Percentiles rank a stretch among this genome's conserved stretches.
Evolutionary conservation across 164 flowering plant genomes (phyloP).

Genomic region (Tetrastigma voinierianum): DNA sequence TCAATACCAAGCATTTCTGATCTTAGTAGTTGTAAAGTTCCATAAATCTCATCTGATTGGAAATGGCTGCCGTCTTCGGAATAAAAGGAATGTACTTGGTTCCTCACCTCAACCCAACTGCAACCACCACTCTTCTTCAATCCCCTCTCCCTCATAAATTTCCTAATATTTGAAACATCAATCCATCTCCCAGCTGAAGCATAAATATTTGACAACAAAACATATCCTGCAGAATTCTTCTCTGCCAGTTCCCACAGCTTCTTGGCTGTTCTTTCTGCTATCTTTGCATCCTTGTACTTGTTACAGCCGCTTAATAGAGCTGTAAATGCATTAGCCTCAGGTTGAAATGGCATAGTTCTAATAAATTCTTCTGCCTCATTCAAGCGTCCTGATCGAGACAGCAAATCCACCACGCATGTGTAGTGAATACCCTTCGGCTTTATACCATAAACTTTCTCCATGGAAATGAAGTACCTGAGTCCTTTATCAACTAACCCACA

Average conservation of each 20-base stretch:
- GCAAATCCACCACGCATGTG: conserved; percentile 58
- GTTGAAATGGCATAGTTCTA: conserved; percentile 44
- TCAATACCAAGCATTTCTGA: conserved; percentile 21
- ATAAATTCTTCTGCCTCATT: conserved; percentile 58
- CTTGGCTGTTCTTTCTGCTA: conserved; percentile 45
- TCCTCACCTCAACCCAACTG: conserved; percentile 60
- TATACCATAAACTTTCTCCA: conserved; percentile 48
- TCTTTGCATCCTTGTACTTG: conserved; percentile 36
- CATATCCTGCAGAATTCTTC: conserved; percentile 45
- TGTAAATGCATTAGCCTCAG: conserved; percentile 54
- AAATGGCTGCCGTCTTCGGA: conserved; percentile 42
- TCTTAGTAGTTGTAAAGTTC: conserved; percentile 30
- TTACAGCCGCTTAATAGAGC: conserved; percentile 61
- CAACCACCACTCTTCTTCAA: conserved; percentile 52
- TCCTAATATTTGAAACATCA: conserved; percentile 45
- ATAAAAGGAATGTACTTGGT: conserved; percentile 45
- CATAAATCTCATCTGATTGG: conserved; percentile 32
- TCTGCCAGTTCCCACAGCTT: conserved; percentile 38
- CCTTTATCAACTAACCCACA: conserved; percentile 62
- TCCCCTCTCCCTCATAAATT: conserved; percentile 48
- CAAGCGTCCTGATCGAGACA: conserved; percentile 55
- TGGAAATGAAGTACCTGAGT: conserved; percentile 40
- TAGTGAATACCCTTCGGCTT: conserved; percentile 53
- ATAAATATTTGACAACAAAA: conserved; percentile 60
- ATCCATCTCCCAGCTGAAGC: conserved; percentile 62